Evolutionary conservation across 2,329 filamentous ascomycete species (phyloP).

Genomic region (Fonsecaea multimorphosa): DNA sequence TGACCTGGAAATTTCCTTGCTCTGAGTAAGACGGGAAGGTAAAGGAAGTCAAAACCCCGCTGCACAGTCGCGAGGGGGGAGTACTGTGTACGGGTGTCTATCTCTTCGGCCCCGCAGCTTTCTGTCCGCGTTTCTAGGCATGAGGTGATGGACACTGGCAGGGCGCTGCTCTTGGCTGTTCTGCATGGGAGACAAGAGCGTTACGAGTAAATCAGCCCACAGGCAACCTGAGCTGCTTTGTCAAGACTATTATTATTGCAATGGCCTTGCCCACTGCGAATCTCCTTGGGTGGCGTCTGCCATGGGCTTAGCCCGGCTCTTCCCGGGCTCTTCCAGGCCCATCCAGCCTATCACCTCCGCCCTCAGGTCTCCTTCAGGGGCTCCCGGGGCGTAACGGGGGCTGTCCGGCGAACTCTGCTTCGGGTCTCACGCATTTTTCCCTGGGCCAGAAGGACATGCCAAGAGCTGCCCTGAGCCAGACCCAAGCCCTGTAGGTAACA

Average conservation of each 20-base stretch:
- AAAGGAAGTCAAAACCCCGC: background rate
- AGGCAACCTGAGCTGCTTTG: background rate
- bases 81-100: too few species aligned
- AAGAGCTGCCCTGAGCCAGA: conserved; percentile 6
- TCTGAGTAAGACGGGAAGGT: background rate
- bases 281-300: background rate
- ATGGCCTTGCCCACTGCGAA: background rate
- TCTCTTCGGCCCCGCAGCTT: too few species aligned
- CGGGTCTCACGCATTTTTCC: background rate
- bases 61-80: too few species aligned
- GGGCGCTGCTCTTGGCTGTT: background rate
- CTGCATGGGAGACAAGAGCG: background rate
- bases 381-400: background rate
- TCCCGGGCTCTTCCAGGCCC: background rate
- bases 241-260: background rate
- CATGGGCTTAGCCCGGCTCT: background rate
- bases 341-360: background rate
- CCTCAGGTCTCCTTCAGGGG: background rate
- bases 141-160: background rate
- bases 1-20: background rate
- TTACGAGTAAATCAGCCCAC: background rate
- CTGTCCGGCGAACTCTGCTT: conserved; percentile 8
- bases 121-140: background rate
- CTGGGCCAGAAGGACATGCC: background rate
- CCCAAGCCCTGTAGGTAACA: background rate